Base-by-base conservation (phyloP, 225 moss, liverwort and hornwort species). In the Thuidium tamariscinum region DNA sequence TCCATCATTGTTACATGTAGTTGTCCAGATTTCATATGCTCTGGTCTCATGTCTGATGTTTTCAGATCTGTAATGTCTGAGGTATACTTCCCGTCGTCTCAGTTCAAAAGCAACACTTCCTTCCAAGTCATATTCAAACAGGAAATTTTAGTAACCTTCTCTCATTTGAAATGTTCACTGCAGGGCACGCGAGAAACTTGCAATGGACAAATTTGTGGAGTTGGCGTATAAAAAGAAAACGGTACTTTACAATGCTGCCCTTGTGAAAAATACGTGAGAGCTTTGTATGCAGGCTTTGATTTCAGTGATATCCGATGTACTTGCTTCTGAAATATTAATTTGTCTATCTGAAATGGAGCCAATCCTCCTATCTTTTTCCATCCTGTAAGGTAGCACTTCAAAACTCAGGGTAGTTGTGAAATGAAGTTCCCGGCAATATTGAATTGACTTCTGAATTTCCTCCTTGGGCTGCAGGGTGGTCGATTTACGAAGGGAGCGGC, bases 141-240 rank as follows among this genome's bases (percentile, higher is more conserved):
- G 10, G 52, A 18, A 19, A 26, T 51, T 77, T 39, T 27, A 27
- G 27, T 32, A 54, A 23, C 51, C 81, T 69, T 34, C 59, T 86
- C 52, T 63, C 62, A 81, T 81, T 63, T 72, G 74, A 63, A 81
- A 86, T 81, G 32, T 36, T 67, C 67, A 39, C 57, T 27, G 74
- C 93, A 96, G 96, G 83, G 93, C 92, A 77, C 93, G 95, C n/a
- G 95, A 95, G 75, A 91, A 88, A 74, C 89, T 92, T 86, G 96
- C 95, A 6, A 87, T 96, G 89, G 92, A 95, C 87, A 96, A 90
- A 84, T 87, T 96, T 88, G 92, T 94, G 66, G 95, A 93, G 84
- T 91, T 90, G 79, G 96, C 96, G 6, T 96, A 93, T 83, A 80
- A 91, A 56, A 93, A 91, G 83, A 90, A 88, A 82, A 85, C 82